Base-by-base conservation (phyloP, 2,329 filamentous ascomycete genomes). In the Colletotrichum sp. region DNA sequence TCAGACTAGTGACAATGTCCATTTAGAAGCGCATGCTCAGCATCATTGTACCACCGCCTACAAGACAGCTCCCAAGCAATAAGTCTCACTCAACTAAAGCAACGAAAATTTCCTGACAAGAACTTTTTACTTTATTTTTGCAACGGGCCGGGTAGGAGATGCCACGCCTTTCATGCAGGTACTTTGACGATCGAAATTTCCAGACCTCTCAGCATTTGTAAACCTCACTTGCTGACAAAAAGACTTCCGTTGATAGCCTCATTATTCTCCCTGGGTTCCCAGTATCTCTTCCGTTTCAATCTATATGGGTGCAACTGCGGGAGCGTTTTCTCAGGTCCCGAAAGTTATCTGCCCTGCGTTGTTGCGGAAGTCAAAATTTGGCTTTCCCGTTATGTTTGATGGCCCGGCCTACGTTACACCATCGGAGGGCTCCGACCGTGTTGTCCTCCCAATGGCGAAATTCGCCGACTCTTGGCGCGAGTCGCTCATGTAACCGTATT, bases 311-410 rank as follows among this genome's bases (percentile, higher is more conserved):
- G n/a, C 43, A 52, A 52, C 43, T 24, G 43, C 10, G 43, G n/a
- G 43, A 52, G 10, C 12, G n/a, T 21, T 52, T 52, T 21, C 6
- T 52, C n/a, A 52, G n/a, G 4, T 13, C 43, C 10, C 6, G 43
- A 8, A 24, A 24, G 43, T 21, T 52, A 4, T 52, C 43, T 52
- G 43, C 43, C 43, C 43, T 21, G 43, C 43, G 43, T 4, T 34
- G 12, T 38, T 68, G 28, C 48, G 24, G 43, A 34, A 68, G 66
- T 60, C 32, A 48, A 57, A 58, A 21, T 30, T 52, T 52, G 43
- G 43, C 43, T 52, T 52, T 52, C 43, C 43, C n/a, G 43, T 52
- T 52, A 52, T 21, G 43, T 52, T 52, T 52, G 43, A 52, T 52
- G 43, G n/a, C 43, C n/a, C 43, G 43, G n/a, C 43, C 43, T 21